phyloP scores from a whole-genome alignment of 768 basidiomycete genomes.

The Pisolithus microcarpus region DNA sequence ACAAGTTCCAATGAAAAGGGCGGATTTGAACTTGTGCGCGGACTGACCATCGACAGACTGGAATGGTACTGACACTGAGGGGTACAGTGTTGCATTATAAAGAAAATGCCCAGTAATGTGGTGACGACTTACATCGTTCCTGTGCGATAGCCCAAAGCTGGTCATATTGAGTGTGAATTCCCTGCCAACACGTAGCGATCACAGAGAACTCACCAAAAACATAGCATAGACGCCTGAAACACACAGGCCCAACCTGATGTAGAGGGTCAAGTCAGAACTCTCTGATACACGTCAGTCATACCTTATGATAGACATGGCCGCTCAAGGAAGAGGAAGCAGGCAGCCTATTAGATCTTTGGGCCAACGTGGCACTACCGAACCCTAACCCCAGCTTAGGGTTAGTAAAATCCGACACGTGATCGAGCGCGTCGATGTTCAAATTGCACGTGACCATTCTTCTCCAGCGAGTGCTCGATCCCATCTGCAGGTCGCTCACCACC shows the following conservation, averaged over 20 bases:
- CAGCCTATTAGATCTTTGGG: not conserved
- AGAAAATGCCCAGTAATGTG: not conserved
- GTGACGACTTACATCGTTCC: constrained; percentile 64
- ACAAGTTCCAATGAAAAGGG: constrained; percentile 77
- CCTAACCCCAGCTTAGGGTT: too few relatives aligned
- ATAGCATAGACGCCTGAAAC: constrained; percentile 86
- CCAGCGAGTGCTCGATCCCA: not conserved
- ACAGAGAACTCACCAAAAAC: constrained; percentile 60
- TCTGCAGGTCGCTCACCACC: not conserved
- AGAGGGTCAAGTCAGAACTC: not conserved
- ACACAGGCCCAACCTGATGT: constrained; percentile 60
- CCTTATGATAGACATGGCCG: constrained; percentile 23
- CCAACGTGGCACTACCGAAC: too few relatives aligned
- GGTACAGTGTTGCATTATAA: not conserved
- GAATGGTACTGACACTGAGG: constrained; percentile 78
- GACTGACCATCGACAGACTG: constrained; percentile 54
- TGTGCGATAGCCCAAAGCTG: constrained; percentile 92
- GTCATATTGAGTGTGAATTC: constrained; percentile 3
- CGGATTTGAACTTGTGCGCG: constrained; percentile 74
- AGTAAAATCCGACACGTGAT: constrained; percentile 13
- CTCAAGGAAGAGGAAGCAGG: too few relatives aligned
- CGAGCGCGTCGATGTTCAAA: constrained; percentile 20
- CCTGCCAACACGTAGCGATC: not conserved
- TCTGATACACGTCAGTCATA: not conserved
- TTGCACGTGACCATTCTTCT: constrained; percentile 20